A percentile compares a stretch with the other conserved stretches of the same genome.
Conservation (phyloP, 352 stramenopile genomes). For the Phytophthora capsici region DNA sequence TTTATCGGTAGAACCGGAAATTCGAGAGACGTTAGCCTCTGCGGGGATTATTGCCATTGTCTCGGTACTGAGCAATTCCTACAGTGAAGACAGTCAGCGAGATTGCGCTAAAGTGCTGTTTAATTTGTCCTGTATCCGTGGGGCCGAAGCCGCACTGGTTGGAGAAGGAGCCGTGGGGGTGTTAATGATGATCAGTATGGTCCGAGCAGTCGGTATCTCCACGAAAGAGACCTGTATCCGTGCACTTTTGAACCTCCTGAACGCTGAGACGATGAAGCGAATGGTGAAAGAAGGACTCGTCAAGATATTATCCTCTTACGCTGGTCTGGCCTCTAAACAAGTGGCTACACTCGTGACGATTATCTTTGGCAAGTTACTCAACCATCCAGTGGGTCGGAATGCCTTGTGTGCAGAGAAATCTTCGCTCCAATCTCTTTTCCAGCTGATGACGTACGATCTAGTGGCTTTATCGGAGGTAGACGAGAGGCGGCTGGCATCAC, state of each 20-base stretch:
- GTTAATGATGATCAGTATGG: constrained; percentile 85
- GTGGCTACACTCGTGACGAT: constrained; percentile 52
- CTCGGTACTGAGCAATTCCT: constrained; percentile 73
- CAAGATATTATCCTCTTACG: constrained; percentile 65
- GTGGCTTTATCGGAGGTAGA: not conserved
- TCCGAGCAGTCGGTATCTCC: constrained; percentile 58
- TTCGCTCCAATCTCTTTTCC: constrained; percentile 60
- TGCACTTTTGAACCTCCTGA: constrained; percentile 73
- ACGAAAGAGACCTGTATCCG: constrained; percentile 80
- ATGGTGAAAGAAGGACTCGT: constrained; percentile 76
- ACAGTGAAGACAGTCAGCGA: constrained; percentile 82
- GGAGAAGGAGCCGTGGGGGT: constrained; percentile 63
- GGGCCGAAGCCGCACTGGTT: constrained; percentile 57
- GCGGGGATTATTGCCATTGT: constrained; percentile 62
- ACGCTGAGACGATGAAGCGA: constrained; percentile 56
- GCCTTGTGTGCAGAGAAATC: constrained; percentile 52
- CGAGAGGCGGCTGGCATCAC: constrained; percentile 9
- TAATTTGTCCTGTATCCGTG: constrained; percentile 69
- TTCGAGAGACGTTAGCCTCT: constrained; percentile 54
- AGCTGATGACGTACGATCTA: constrained; percentile 42
- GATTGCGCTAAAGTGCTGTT: constrained; percentile 78
- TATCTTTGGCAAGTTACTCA: constrained; percentile 67
- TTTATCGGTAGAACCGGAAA: constrained; percentile 56
- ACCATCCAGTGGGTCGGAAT: constrained; percentile 47
- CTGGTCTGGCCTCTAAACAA: constrained; percentile 30